Base-by-base conservation (phyloP, 169 alveolate species). In the Ichthyophthirius multifiliis region DNA sequence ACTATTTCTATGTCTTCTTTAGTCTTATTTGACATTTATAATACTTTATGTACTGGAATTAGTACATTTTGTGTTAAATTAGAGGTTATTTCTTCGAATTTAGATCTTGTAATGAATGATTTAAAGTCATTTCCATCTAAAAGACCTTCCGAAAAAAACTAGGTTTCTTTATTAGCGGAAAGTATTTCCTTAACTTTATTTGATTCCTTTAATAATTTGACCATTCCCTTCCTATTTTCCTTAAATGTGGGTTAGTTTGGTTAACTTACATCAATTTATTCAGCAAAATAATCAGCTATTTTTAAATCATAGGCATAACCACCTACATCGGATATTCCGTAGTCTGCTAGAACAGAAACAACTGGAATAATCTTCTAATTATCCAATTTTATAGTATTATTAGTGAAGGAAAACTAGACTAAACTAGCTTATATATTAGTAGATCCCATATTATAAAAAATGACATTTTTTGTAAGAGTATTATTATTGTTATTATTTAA, bases 401-500 rank as follows among this genome's bases (percentile, higher is more conserved):
- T 80, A 10, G 74, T 55, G 2, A 90, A 88, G 20, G 62, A 67
- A 64, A 74, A 92, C 30, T 84, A 65, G 0, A 86, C 91, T 9
- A 92, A 62, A 20, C 93, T 55, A 12, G 81, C 92, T 83, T 92
- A 85, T 31, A 90, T 76, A 67, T 86, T 86, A 32, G 83, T 64
- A 44, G 91, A 76, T 18, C 96, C 96, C 83, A 92, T 82, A 62
- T 92, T 89, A 75, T 89, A 88, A 75, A 89, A 88, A 18, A 92
- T 18, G 15, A 80, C 92, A n/a, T n/a, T n/a, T n/a, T n/a, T n/a
- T n/a, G n/a, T n/a, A n/a, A n/a, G n/a, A 32, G 82, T 80, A 4
- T 83, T 83, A 1, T 63, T 75, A 16, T 27, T 34, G 18, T 76
- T 76, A 37, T 65, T 74, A 20, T 78, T 85, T 18, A 77, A 39